These are phyloP conservation scores for Neofusicoccum sp. DNA, from an alignment of 2,329 filamentous ascomycete genomes.

Conservation along the genomic window DNA sequence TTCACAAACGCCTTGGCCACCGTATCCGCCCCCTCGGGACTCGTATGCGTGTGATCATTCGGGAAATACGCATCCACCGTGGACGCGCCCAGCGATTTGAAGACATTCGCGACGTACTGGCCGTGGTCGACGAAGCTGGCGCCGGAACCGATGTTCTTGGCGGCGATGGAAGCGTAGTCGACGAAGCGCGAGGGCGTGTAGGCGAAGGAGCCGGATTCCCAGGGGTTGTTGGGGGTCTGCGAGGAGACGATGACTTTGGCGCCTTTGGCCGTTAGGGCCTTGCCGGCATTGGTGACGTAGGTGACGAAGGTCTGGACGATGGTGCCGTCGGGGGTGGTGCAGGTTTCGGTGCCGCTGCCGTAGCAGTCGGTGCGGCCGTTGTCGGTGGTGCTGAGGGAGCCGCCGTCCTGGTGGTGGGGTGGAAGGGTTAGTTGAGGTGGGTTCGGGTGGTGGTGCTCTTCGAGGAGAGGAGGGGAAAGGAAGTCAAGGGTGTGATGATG, in stretches of 20 bases:
- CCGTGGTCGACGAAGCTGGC: slow-evolving; percentile 58
- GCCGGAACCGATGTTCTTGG: slow-evolving; percentile 10
- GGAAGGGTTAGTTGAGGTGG: slow-evolving; percentile 20
- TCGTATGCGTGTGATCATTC: slow-evolving; percentile 66
- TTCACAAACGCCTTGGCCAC: slow-evolving; percentile 63
- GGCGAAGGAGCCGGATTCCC: slow-evolving; percentile 55
- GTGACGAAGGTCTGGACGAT: slow-evolving; percentile 61
- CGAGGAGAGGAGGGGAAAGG: neutral
- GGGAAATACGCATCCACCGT: slow-evolving; percentile 50
- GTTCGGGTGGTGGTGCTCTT: too few relatives aligned
- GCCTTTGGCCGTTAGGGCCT: slow-evolving; percentile 55
- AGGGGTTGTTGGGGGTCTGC: slow-evolving; percentile 63
- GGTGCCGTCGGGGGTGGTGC: slow-evolving; percentile 51
- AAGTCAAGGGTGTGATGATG: slow-evolving; percentile 41
- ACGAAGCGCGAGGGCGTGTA: slow-evolving; percentile 56
- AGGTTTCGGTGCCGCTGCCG: slow-evolving; percentile 56
- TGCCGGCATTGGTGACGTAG: slow-evolving; percentile 60
- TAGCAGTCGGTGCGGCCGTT: slow-evolving; percentile 63
- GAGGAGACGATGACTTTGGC: slow-evolving; percentile 59
- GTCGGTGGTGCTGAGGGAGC: slow-evolving; percentile 55
- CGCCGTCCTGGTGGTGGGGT: slow-evolving; percentile 43
- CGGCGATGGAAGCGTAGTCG: slow-evolving; percentile 25
- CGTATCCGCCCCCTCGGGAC: slow-evolving; percentile 56
- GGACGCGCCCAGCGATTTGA: slow-evolving; percentile 25
- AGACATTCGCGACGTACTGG: slow-evolving; percentile 53